Evolutionary conservation across 2,329 filamentous ascomycete genomes (phyloP).

Genomic region (Phoma sp.): DNA sequence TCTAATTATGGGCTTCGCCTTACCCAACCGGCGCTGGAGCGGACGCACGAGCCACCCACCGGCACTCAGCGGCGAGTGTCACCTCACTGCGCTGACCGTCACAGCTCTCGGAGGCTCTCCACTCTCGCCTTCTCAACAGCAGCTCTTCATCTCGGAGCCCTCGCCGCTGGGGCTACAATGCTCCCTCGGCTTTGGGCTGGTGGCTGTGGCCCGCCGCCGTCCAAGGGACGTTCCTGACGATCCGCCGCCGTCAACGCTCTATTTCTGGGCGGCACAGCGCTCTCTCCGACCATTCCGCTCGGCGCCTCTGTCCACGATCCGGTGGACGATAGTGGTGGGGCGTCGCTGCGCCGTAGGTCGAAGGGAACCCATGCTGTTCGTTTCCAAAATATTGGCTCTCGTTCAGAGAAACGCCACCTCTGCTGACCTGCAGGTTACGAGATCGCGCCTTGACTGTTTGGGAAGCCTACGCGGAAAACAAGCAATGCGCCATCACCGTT

Average conservation of each 20-base stretch:
- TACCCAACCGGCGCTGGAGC: slow-evolving; percentile 13
- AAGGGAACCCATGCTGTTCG: slow-evolving; percentile 9
- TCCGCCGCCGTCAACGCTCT: slow-evolving; percentile 8
- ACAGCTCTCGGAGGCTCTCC: slow-evolving; percentile 19
- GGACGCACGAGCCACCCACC: neutral
- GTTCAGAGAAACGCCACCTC: slow-evolving; percentile 21
- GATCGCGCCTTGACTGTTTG: slow-evolving; percentile 16
- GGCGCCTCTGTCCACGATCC: neutral
- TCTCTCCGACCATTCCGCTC: neutral
- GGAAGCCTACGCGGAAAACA: slow-evolving; percentile 26
- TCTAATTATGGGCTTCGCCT: slow-evolving; percentile 23
- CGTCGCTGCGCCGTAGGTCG: slow-evolving; percentile 5
- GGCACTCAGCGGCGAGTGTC: slow-evolving; percentile 8
- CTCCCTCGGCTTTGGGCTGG: slow-evolving; percentile 8
- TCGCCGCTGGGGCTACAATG: slow-evolving; percentile 11
- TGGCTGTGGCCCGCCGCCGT: slow-evolving; percentile 1
- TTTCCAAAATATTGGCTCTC: slow-evolving; percentile 18
- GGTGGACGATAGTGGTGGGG: slow-evolving; percentile 23
- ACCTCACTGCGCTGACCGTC: slow-evolving; percentile 21
- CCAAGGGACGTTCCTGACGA: slow-evolving; percentile 18
- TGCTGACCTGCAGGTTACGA: slow-evolving; percentile 35
- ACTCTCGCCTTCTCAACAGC: slow-evolving; percentile 13
- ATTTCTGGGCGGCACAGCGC: neutral
- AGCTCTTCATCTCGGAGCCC: slow-evolving; percentile 19
- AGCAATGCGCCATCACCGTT: slow-evolving; percentile 20